Evolutionary conservation across 192 early-diverging fungal species (phyloP).

Genomic region (Backusella parvicylindrica): DNA sequence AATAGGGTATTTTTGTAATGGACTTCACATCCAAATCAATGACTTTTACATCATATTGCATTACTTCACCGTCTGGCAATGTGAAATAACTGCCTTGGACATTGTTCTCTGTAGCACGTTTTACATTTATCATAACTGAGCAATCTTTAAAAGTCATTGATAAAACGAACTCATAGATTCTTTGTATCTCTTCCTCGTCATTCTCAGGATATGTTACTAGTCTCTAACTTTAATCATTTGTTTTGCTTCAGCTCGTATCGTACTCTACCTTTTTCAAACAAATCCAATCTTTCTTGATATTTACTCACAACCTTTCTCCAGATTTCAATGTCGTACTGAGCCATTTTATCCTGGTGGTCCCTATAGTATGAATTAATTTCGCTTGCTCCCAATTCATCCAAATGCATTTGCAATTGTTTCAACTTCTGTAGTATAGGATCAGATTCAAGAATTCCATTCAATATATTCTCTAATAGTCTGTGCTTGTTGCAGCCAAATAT

Average conservation of each 20-base stretch:
- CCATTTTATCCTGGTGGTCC: not conserved
- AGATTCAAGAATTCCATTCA: slow-evolving; percentile 34
- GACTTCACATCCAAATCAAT: slow-evolving; percentile 30
- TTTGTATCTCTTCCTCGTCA: slow-evolving; percentile 8
- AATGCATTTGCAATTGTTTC: slow-evolving; percentile 32
- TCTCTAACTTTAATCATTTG: not conserved
- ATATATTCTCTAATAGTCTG: slow-evolving; percentile 11
- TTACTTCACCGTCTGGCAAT: not conserved
- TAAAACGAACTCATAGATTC: slow-evolving; percentile 31
- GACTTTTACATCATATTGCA: slow-evolving; percentile 13
- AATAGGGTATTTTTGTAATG: slow-evolving; percentile 18
- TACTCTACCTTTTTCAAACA: not conserved
- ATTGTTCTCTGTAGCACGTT: not conserved
- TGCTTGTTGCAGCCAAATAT: not conserved
- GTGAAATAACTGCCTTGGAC: too few relatives aligned
- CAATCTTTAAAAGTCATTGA: slow-evolving; percentile 39
- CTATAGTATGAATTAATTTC: slow-evolving; percentile 26
- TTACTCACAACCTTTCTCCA: slow-evolving; percentile 27
- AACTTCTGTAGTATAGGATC: slow-evolving; percentile 43
- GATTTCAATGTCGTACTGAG: slow-evolving; percentile 3
- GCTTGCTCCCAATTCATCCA: slow-evolving; percentile 54
- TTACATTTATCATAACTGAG: slow-evolving; percentile 24
- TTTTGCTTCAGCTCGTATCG: not conserved
- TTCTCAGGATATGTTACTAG: not conserved
- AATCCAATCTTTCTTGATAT: not conserved